Conservation (phyloP, 495 filamentous ascomycete genomes). For the Tirmania nivea region DNA sequence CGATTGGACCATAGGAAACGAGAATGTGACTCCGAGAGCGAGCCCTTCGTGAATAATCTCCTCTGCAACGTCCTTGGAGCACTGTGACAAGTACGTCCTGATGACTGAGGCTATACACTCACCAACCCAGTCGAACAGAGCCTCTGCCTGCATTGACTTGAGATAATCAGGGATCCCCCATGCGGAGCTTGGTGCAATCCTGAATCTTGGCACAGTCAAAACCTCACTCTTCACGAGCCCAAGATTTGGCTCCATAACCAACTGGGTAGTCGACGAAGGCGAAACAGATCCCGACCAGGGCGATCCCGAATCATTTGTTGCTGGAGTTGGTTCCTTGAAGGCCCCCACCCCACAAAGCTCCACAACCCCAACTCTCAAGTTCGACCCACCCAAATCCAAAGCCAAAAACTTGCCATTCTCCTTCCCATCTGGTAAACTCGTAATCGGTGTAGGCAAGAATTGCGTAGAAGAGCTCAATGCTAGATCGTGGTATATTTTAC, state of each 20-base stretch:
- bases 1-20: conserved; percentile 65
- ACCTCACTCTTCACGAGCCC: conserved; percentile 2
- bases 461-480: conserved; percentile 45
- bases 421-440: conserved; percentile 39
- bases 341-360: conserved; percentile 35
- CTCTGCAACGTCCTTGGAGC: conserved; percentile 16
- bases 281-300: not conserved
- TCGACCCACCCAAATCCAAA: conserved; percentile 50
- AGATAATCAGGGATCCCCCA: conserved; percentile 67
- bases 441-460: conserved; percentile 62
- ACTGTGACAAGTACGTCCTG: conserved; percentile 24
- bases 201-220: conserved; percentile 13
- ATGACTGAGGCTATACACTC: conserved; percentile 55
- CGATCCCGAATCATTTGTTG: not conserved
- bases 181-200: not conserved
- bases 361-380: conserved; percentile 58
- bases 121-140: conserved; percentile 62
- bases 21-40: conserved; percentile 65
- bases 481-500: conserved; percentile 36
- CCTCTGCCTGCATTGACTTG: conserved; percentile 53
- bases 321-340: conserved; percentile 2
- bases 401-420: conserved; percentile 38
- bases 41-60: conserved; percentile 31
- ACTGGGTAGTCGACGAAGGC: conserved; percentile 9
- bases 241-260: too few relatives aligned